phyloP scores from a whole-genome alignment of 441 rosid genomes.

The Pelargonium australe region DNA sequence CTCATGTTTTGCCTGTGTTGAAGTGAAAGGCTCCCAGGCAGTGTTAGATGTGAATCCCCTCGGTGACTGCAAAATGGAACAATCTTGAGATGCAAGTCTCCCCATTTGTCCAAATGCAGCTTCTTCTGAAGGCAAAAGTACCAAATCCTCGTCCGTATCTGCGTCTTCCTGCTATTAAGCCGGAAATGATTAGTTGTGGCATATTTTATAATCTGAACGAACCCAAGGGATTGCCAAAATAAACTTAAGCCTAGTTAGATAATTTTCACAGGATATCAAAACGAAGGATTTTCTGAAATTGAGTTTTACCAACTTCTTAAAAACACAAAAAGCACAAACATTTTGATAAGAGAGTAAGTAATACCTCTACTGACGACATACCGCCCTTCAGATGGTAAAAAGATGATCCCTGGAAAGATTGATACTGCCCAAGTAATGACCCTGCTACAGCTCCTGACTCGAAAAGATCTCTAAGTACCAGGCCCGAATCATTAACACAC shows the following conservation, averaged over 20 bases:
- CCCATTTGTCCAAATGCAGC: constrained; percentile 38
- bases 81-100: constrained; percentile 33
- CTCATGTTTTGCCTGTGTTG: constrained; percentile 34
- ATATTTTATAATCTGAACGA: neutral
- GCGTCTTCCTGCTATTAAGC: constrained; percentile 41
- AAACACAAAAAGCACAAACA: neutral
- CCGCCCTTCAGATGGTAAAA: constrained; percentile 51
- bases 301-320: neutral
- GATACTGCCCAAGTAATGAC: constrained; percentile 59
- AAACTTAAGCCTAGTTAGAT: no score
- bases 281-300: neutral
- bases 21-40: constrained; percentile 52
- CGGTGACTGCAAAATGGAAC: constrained; percentile 25
- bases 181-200: constrained; percentile 2
- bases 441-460: constrained; percentile 63
- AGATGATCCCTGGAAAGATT: constrained; percentile 49
- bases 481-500: constrained; percentile 53
- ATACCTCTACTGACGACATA: constrained; percentile 60
- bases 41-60: constrained; percentile 34
- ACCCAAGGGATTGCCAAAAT: neutral
- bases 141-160: constrained; percentile 45
- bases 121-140: constrained; percentile 49
- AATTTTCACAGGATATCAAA: no score
- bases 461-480: constrained; percentile 77
- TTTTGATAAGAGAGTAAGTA: neutral